A percentile compares a stretch with the other conserved stretches of the same genome.
Evolutionary conservation across 73 alveolate species (phyloP).

Genomic region (Paramecium primaurelia): DNA sequence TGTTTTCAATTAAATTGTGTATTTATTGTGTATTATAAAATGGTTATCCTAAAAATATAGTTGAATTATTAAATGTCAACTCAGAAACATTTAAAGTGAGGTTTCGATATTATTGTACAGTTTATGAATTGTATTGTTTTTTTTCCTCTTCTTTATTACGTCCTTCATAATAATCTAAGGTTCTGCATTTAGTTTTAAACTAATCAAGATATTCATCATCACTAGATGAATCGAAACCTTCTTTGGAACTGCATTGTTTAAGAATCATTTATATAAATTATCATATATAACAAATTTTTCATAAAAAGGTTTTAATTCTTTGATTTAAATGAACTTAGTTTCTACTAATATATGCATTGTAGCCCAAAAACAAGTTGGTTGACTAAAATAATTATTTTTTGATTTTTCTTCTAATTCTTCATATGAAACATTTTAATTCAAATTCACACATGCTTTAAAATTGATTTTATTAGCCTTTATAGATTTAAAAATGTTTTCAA

Average conservation of each 20-base stretch:
- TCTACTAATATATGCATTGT: constrained; percentile 19
- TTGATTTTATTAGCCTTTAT: neutral
- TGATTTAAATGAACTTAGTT: neutral
- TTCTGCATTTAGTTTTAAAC: neutral
- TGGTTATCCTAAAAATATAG: neutral
- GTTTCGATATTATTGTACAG: neutral
- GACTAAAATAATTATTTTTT: neutral
- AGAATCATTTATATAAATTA: constrained; percentile 31
- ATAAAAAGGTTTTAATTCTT: neutral
- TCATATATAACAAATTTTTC: constrained; percentile 38
- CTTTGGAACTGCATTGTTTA: constrained; percentile 25
- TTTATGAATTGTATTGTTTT: neutral
- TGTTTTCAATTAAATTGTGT: neutral
- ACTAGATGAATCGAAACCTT: constrained; percentile 17
- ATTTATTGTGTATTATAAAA: neutral
- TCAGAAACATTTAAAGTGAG: neutral
- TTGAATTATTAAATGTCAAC: neutral
- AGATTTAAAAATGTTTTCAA: neutral
- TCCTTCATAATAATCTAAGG: neutral
- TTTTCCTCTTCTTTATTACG: neutral
- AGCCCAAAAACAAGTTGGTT: constrained; percentile 41
- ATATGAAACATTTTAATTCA: neutral
- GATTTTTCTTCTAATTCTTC: constrained; percentile 5
- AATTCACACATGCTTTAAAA: constrained; percentile 16
- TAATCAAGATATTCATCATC: neutral